These are phyloP conservation scores for Claviceps sp. DNA, from an alignment of 2,329 filamentous ascomycete species.

Conservation along the genomic window DNA sequence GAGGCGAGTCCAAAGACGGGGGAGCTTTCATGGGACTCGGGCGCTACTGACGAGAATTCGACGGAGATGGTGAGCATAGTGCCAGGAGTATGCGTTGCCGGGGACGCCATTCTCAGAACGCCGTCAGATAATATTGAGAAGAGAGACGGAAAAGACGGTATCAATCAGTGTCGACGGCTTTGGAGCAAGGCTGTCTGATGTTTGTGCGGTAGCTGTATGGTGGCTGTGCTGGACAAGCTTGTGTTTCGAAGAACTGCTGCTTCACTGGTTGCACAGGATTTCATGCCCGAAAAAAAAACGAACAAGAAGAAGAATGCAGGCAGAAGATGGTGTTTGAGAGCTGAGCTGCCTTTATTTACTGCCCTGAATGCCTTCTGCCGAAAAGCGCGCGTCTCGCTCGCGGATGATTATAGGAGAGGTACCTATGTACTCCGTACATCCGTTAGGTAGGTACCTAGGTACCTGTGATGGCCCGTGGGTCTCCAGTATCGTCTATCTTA, in stretches of 20 bases:
- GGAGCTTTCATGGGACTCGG: background rate
- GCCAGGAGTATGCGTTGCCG: background rate
- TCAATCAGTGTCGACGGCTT: background rate
- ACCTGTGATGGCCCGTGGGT: too few relatives aligned
- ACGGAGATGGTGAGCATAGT: slow-evolving; percentile 46
- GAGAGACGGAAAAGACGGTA: background rate
- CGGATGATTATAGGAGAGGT: too few relatives aligned
- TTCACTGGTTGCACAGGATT: background rate
- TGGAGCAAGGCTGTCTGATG: background rate
- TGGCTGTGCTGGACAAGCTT: background rate
- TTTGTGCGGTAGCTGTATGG: background rate
- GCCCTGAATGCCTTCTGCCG: background rate
- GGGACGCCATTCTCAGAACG: background rate
- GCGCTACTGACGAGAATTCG: slow-evolving; percentile 47
- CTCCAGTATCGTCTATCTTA: background rate
- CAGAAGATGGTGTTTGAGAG: background rate
- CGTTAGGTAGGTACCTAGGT: too few relatives aligned
- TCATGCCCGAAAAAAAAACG: background rate
- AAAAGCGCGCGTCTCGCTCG: background rate
- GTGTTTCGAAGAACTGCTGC: background rate
- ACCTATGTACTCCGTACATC: too few relatives aligned
- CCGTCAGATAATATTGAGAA: background rate
- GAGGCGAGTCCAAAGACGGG: background rate
- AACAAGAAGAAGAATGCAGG: background rate
- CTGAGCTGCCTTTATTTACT: background rate